Percentiles rank a stretch among this genome's conserved stretches.
Conservation (phyloP, 2,329 filamentous ascomycete genomes). For the Pseudogymnoascus sp. region DNA sequence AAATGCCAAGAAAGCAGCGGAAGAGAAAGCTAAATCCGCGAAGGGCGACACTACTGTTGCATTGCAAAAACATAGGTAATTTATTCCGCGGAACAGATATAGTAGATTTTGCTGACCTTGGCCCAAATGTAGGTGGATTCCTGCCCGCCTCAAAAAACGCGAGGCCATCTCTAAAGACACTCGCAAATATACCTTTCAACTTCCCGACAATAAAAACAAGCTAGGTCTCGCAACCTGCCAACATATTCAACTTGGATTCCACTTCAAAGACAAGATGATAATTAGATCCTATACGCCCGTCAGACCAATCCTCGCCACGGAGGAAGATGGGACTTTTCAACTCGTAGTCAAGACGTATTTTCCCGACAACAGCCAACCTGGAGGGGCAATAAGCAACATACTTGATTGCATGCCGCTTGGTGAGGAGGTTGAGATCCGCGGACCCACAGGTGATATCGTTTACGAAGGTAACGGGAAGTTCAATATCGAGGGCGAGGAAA, state of each 20-base stretch:
- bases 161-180: slow-evolving; percentile 39
- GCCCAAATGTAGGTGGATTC: slow-evolving; percentile 34
- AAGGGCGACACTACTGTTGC: slow-evolving; percentile 29
- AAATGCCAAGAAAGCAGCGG: slow-evolving; percentile 35
- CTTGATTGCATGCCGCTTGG: slow-evolving; percentile 43
- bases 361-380: slow-evolving; percentile 40
- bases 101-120: neutral
- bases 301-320: slow-evolving; percentile 34
- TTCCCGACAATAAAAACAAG: slow-evolving; percentile 33
- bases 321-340: slow-evolving; percentile 41
- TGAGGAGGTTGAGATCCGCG: slow-evolving; percentile 45
- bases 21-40: slow-evolving; percentile 29
- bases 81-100: neutral
- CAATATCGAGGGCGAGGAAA: slow-evolving; percentile 35
- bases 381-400: slow-evolving; percentile 48
- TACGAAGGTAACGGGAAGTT: slow-evolving; percentile 44
- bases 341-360: slow-evolving; percentile 47
- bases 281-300: slow-evolving; percentile 46
- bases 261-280: slow-evolving; percentile 44
- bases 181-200: slow-evolving; percentile 39
- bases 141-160: slow-evolving; percentile 35
- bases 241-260: slow-evolving; percentile 47
- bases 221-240: slow-evolving; percentile 46
- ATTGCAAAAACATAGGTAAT: slow-evolving; percentile 33
- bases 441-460: slow-evolving; percentile 44